phyloP scores from a whole-genome alignment of 2,329 filamentous ascomycete genomes.

The Ceratocystis papillata region DNA sequence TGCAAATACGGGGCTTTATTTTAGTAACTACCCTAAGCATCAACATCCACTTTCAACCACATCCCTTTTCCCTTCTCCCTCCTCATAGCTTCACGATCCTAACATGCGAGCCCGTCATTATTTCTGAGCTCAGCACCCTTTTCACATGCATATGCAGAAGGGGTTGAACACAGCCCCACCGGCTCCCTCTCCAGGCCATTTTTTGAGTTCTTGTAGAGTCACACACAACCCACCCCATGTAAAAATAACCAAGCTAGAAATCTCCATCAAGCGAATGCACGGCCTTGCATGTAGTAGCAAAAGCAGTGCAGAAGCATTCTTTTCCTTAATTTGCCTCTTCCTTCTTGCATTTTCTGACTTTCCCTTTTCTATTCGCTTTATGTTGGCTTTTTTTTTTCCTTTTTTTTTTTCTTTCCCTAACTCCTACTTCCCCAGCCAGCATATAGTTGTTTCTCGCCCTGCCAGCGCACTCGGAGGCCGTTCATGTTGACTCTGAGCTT shows the following conservation, averaged over 20 bases:
- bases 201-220: neutral
- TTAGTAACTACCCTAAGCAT: neutral
- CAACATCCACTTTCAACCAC: neutral
- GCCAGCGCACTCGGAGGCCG: slow-evolving; percentile 5
- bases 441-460: neutral
- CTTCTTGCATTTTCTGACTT: neutral
- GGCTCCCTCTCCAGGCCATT: slow-evolving; percentile 6
- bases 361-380: too few species aligned
- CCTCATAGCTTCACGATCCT: neutral
- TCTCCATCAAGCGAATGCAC: too few species aligned
- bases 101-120: neutral
- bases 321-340: neutral
- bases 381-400: too few species aligned
- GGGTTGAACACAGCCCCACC: neutral
- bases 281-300: too few species aligned
- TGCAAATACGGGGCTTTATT: neutral
- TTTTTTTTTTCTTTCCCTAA: neutral
- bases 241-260: too few species aligned
- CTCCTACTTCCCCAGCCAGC: neutral
- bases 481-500: neutral
- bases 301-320: too few species aligned
- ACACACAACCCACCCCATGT: neutral
- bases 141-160: slow-evolving; percentile 1
- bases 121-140: neutral
- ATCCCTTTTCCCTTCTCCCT: neutral